Base-by-base conservation (phyloP, 78 protist species). In the Dictyostelium capitatum region DNA sequence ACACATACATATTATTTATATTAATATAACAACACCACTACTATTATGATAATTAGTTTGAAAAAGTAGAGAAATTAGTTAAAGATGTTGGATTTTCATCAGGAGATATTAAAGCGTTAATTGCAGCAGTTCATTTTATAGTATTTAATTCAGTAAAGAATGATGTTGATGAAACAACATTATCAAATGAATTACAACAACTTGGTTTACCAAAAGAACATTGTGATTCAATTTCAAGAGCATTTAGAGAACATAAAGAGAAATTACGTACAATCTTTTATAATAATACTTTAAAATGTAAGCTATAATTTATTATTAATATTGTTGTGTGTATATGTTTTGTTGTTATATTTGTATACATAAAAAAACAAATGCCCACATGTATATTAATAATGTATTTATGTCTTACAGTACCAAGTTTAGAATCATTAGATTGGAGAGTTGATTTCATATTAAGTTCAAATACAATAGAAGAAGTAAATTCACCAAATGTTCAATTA, bases 171-270 rank as follows among this genome's bases (percentile, higher is more conserved):
- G 95, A 80, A 14, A 53, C 53, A 9, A 51, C 77, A 12, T 90
- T 97, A n/a, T 77, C 96, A 30, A 94, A 51, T 28, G 98, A 97
- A 64, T 65, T 97, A 12, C 97, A 95, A 70, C 98, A 97, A 87
- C 95, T 97, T 47, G 98, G 98, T 83, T 72, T 97, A 37, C 98
- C 97, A 56, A 87, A 94, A 14, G 97, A 92, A 59, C 77, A 70
- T 80, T 87, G 96, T 32, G 93, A 75, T 46, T 75, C 96, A 14
- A 73, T 95, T 37, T 85, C 92, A 46, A 79, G 94, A 25, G 87
- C 94, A 51, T 79, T 82, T 28, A 84, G 91, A 67, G 89, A 78
- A 19, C 81, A 69, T 15, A 79, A 73, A 47, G 84, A 70, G 19
- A 70, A 73, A 77, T 28, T 79, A 23, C 25, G 96, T 48, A 17